Conservation (phyloP, 352 stramenopile genomes). For the Pythium volutum region DNA sequence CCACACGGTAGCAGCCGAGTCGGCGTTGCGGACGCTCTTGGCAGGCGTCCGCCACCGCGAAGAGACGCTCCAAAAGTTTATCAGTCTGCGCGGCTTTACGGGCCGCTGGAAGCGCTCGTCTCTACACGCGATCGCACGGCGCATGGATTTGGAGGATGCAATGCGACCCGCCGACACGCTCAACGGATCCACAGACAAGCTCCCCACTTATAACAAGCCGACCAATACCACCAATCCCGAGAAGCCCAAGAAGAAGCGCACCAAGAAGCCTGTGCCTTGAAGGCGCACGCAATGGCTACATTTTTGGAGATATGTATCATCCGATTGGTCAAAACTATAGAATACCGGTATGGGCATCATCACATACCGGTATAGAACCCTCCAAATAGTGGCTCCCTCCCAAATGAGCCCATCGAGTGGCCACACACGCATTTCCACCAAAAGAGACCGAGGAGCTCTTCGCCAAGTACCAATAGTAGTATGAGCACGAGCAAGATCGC, state of each 20-base stretch:
- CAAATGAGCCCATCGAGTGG: neutral
- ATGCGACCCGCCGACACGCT: neutral
- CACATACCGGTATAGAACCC: neutral
- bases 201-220: too few relatives aligned
- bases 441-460: neutral
- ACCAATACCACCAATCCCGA: neutral
- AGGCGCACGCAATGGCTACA: slow-evolving; percentile 3
- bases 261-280: neutral
- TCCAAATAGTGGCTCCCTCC: slow-evolving; percentile 2
- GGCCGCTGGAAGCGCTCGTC: slow-evolving; percentile 15
- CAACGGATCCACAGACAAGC: neutral
- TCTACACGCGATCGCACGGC: slow-evolving; percentile 3
- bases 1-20: neutral
- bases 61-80: slow-evolving; percentile 4
- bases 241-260: neutral
- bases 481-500: slow-evolving; percentile 82
- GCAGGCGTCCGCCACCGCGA: slow-evolving; percentile 6
- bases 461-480: neutral
- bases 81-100: neutral
- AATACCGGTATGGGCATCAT: slow-evolving; percentile 10
- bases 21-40: neutral
- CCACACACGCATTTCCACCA: neutral
- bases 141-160: slow-evolving; percentile 10
- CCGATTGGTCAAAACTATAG: slow-evolving; percentile 3
- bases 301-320: neutral